Conservation (phyloP, 192 early-diverging fungal genomes). For the Funneliformis mosseae region DNA sequence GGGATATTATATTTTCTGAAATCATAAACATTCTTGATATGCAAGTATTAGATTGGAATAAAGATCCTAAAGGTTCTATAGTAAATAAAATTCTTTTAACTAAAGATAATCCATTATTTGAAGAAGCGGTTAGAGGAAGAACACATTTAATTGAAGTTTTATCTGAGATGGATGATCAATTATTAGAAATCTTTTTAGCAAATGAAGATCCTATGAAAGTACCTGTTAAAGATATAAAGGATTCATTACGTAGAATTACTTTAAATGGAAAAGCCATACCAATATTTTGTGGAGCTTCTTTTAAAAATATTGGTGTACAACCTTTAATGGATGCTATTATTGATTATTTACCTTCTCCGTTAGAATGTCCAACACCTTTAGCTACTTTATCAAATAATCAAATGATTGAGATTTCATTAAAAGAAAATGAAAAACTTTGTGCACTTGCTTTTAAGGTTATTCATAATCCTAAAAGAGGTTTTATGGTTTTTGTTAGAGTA, state of each 20-base stretch:
- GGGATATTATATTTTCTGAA: conserved; percentile 53
- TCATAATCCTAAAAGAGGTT: conserved; percentile 81
- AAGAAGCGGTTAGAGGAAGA: conserved; percentile 59
- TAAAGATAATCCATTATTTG: conserved; percentile 38
- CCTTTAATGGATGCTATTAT: conserved; percentile 87
- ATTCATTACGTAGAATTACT: conserved; percentile 73
- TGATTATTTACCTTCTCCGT: conserved; percentile 82
- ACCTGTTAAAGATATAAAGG: conserved; percentile 58
- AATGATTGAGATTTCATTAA: conserved; percentile 44
- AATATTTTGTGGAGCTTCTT: conserved; percentile 86
- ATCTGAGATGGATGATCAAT: conserved; percentile 77
- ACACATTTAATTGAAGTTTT: conserved; percentile 78
- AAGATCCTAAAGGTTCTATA: conserved; percentile 49
- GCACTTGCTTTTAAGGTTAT: conserved; percentile 95
- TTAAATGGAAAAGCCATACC: conserved; percentile 71
- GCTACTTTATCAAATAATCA: conserved; percentile 56
- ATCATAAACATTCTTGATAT: conserved; percentile 78
- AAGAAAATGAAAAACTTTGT: conserved; percentile 62
- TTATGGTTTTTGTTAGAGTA: conserved; percentile 93
- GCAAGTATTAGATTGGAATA: conserved; percentile 67
- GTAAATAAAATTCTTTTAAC: conserved; percentile 42
- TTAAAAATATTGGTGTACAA: conserved; percentile 91
- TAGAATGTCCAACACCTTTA: conserved; percentile 63
- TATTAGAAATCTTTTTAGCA: conserved; percentile 85
- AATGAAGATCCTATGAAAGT: conserved; percentile 77